Base-by-base conservation (phyloP, 768 basidiomycete species). In the Pisolithus microcarpus region DNA sequence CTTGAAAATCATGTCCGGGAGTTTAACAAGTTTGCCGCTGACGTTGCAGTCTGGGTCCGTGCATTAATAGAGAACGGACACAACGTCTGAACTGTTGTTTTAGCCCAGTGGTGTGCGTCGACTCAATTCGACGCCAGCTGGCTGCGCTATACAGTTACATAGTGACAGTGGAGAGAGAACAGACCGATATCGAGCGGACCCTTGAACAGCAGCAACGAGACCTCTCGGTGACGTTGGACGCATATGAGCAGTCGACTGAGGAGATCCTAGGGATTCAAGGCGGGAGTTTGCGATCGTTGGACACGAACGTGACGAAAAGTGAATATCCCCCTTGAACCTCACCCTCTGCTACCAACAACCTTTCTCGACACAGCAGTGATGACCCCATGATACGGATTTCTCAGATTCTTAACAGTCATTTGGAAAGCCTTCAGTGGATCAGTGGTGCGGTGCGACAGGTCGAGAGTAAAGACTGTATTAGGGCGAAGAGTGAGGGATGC, bases 301-400 rank as follows among this genome's bases (percentile, higher is more conserved):
- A 92, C 56, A 85, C 87, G 95, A 97, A 70, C 80, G 94, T 31
- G 93, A 97, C 65, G 91, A 90, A 72, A 92, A 93, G 91, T 69
- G 10, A 13, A 5, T 26, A 37, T n/a, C 30, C n/a, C 46, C 36
- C 45, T 31, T 37, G 39, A 16, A 31, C 7, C 7, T 42, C 38
- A 34, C 23, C 30, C 31, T 53, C 66, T 11, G 71, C 76, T 15
- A 51, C 64, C 23, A 63, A 59, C 36, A 59, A 63, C 13, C 53
- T 54, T 42, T 47, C 48, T 30, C 31, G 56, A 53, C 40, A 64
- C 37, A 57, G 60, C 23, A 67, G 61, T 31, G 76, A 92, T 28
- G 93, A 97, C 87, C n/a, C 95, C 0, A 84, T 97, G 78, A 70
- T 80, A 16, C 92, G 95, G 62, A 94, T 98, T 49, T 82, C 91